phyloP scores from a whole-genome alignment of 2,329 filamentous ascomycete genomes.

The Xylaria digitata region DNA sequence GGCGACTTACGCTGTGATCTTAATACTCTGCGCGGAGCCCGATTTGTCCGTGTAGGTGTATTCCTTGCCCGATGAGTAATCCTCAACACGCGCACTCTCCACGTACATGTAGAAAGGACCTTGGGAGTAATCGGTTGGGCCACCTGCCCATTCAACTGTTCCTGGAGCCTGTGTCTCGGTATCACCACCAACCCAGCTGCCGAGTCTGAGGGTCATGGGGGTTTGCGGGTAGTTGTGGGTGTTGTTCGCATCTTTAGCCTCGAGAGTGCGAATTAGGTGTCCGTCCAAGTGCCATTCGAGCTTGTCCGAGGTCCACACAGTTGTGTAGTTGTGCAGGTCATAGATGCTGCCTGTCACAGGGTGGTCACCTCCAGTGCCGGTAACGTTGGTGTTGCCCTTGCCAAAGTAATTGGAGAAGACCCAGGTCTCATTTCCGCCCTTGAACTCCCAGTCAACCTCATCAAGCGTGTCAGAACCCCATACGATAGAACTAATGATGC shows the following conservation, averaged over 20 bases:
- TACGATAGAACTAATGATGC: conserved; percentile 85
- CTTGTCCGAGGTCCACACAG: conserved; percentile 74
- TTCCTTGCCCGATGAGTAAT: conserved; percentile 71
- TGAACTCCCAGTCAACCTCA: conserved; percentile 88
- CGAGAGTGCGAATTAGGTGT: conserved; percentile 70
- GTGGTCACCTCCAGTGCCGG: conserved; percentile 70
- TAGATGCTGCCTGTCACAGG: conserved; percentile 64
- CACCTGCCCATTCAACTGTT: conserved; percentile 77
- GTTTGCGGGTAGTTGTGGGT: conserved; percentile 78
- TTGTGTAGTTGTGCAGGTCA: conserved; percentile 80
- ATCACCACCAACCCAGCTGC: conserved; percentile 74
- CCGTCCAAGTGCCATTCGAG: conserved; percentile 79
- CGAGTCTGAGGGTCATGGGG: conserved; percentile 76
- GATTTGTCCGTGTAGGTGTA: conserved; percentile 73
- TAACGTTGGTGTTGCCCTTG: conserved; percentile 74
- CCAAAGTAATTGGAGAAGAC: conserved; percentile 83
- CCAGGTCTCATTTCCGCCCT: conserved; percentile 72
- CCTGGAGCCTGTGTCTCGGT: conserved; percentile 60
- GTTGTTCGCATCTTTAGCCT: conserved; percentile 69
- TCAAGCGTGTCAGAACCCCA: conserved; percentile 86
- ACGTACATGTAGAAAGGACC: conserved; percentile 81
- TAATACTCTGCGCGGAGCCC: conserved; percentile 73
- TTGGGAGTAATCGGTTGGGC: conserved; percentile 71
- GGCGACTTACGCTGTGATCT: conserved; percentile 63
- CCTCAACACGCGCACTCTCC: conserved; percentile 66